Conservation (phyloP, 129 eudicot species). For the Escallonia rubra region DNA sequence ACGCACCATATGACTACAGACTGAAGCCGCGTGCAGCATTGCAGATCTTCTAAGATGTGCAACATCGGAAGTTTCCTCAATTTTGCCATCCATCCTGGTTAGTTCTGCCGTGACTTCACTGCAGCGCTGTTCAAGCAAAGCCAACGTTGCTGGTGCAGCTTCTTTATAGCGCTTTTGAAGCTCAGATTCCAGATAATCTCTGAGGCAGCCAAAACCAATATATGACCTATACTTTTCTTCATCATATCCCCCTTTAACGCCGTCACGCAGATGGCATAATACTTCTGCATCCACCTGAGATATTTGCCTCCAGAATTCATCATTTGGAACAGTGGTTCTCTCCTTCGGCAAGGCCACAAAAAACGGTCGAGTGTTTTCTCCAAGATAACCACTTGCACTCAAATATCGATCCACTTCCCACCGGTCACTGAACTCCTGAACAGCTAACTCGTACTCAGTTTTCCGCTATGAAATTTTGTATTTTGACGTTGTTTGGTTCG, state of each 20-base stretch:
- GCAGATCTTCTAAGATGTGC: constrained; percentile 84
- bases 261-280: constrained; percentile 53
- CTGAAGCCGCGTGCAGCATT: constrained; percentile 75
- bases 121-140: constrained; percentile 93
- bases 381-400: constrained; percentile 96
- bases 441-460: too few species aligned
- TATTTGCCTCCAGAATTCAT: constrained; percentile 86
- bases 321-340: constrained; percentile 68
- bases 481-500: too few species aligned
- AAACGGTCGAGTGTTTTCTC: constrained; percentile 78
- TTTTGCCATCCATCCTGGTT: constrained; percentile 59
- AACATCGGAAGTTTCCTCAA: constrained; percentile 83
- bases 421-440: constrained; percentile 82
- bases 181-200: constrained; percentile 84
- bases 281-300: constrained; percentile 81
- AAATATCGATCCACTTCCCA: constrained; percentile 96
- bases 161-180: constrained; percentile 91
- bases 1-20: constrained; percentile 78
- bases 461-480: too few species aligned
- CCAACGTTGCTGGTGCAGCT: constrained; percentile 93
- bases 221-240: constrained; percentile 78
- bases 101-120: constrained; percentile 77
- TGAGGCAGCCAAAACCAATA: constrained; percentile 79
- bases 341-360: constrained; percentile 95
- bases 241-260: constrained; percentile 87